A percentile compares a stretch with the other conserved stretches of the same genome.
phyloP scores from a whole-genome alignment of 2,329 filamentous ascomycete genomes.

The Sclerotinia sclerotiorum region DNA sequence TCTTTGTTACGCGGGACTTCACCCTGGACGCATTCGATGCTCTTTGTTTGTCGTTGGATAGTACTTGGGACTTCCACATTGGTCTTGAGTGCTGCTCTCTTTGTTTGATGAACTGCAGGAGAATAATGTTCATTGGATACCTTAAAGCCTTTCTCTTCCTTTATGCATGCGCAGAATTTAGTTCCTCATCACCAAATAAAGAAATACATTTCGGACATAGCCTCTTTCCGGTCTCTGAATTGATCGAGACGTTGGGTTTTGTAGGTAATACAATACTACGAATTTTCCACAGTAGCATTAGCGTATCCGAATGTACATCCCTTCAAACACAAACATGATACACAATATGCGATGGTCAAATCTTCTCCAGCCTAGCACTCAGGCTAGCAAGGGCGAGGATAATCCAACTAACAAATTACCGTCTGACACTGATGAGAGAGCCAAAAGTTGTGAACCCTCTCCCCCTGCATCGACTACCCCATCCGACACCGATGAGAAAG shows the following conservation, averaged over 20 bases:
- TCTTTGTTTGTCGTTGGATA: slow-evolving; percentile 1
- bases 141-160: background rate
- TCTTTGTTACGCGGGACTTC: background rate
- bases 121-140: background rate
- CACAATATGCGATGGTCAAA: background rate
- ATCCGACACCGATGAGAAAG: background rate
- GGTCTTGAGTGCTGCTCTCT: background rate
- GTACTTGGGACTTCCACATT: background rate
- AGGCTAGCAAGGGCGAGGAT: background rate
- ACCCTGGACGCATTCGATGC: slow-evolving; percentile 9
- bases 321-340: background rate
- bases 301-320: background rate
- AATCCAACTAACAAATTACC: no score
- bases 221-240: background rate
- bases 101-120: background rate
- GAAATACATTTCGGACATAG: background rate
- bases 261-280: background rate
- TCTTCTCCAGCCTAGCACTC: background rate
- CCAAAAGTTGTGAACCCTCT: background rate
- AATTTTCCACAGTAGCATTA: background rate
- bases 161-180: background rate
- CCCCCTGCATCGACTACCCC: background rate
- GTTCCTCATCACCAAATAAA: background rate
- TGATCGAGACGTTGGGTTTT: background rate
- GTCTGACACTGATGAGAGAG: no score